These are phyloP conservation scores for Exophiala sp. DNA, from an alignment of 2,329 filamentous ascomycete genomes.

Conservation along the genomic window DNA sequence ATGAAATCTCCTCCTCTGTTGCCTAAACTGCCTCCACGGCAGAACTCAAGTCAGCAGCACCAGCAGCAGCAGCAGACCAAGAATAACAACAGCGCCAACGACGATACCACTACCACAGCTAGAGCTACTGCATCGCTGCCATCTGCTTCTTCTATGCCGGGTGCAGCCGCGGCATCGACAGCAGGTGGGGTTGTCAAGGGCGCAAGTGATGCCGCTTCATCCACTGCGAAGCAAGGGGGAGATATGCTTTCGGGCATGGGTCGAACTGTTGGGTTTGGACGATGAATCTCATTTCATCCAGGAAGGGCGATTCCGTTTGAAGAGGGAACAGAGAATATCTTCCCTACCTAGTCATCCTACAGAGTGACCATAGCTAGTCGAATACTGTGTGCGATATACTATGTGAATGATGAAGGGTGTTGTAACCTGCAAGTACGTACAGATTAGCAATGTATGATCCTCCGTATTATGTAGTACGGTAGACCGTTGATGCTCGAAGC, in stretches of 20 bases:
- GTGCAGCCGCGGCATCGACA: constrained; percentile 3
- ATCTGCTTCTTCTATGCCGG: not conserved
- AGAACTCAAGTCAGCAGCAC: constrained; percentile 13
- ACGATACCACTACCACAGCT: not conserved
- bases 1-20: constrained; percentile 7
- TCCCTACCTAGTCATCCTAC: too few species aligned
- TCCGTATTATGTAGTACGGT: not conserved
- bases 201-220: constrained; percentile 4
- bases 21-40: constrained; percentile 17
- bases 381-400: too few species aligned
- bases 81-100: not conserved
- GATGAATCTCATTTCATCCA: too few species aligned
- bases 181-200: not conserved
- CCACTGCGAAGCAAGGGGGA: constrained; percentile 5
- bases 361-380: too few species aligned
- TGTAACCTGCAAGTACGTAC: too few species aligned
- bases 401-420: too few species aligned
- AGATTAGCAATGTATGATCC: not conserved
- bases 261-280: constrained; percentile 4
- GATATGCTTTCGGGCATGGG: constrained; percentile 10
- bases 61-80: not conserved
- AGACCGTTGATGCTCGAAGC: not conserved
- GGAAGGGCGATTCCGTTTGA: too few species aligned
- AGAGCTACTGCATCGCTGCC: not conserved
- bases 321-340: too few species aligned